Percentiles rank a stretch among this genome's conserved stretches.
These are phyloP conservation scores for Umbelopsis sp. DNA, from an alignment of 192 early-diverging fungal species.

Conservation along the genomic window DNA sequence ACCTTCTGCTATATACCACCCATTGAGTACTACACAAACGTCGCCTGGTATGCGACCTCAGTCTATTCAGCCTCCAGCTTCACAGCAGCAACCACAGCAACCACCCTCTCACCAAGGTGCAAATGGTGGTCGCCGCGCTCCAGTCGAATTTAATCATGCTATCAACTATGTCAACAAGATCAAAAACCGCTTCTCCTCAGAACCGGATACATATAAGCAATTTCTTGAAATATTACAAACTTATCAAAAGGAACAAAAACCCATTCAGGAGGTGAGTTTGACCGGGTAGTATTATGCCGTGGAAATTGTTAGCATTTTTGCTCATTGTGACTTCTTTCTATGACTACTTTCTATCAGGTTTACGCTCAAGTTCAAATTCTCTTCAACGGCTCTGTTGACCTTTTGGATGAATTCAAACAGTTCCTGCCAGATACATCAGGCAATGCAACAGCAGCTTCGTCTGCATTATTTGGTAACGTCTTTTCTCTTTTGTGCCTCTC, in stretches of 20 bases:
- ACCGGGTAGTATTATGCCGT: background rate
- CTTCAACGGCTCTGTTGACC: slow-evolving; percentile 86
- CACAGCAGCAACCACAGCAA: slow-evolving; percentile 15
- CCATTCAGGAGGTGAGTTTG: slow-evolving; percentile 82
- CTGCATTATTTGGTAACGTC: slow-evolving; percentile 40
- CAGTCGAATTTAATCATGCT: slow-evolving; percentile 96
- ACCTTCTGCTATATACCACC: slow-evolving; percentile 14
- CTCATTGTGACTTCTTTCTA: slow-evolving; percentile 6
- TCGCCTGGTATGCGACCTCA: slow-evolving; percentile 21
- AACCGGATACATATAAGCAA: slow-evolving; percentile 95
- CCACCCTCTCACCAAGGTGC: slow-evolving; percentile 7
- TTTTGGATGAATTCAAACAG: slow-evolving; percentile 97
- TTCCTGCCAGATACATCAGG: slow-evolving; percentile 89
- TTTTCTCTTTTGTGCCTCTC: background rate
- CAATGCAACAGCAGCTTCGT: slow-evolving; percentile 43
- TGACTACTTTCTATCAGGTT: slow-evolving; percentile 54
- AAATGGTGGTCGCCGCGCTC: slow-evolving; percentile 40
- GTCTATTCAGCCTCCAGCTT: slow-evolving; percentile 9
- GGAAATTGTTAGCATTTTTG: background rate
- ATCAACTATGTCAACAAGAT: slow-evolving; percentile 99
- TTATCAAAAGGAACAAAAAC: slow-evolving; percentile 94
- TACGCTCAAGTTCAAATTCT: slow-evolving; percentile 91
- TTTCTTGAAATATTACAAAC: slow-evolving; percentile 97
- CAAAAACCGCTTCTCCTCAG: slow-evolving; percentile 90
- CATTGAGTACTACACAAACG: slow-evolving; percentile 9